Evolutionary conservation across 306 rosid genomes (phyloP).

Genomic region (Corylus americana): DNA sequence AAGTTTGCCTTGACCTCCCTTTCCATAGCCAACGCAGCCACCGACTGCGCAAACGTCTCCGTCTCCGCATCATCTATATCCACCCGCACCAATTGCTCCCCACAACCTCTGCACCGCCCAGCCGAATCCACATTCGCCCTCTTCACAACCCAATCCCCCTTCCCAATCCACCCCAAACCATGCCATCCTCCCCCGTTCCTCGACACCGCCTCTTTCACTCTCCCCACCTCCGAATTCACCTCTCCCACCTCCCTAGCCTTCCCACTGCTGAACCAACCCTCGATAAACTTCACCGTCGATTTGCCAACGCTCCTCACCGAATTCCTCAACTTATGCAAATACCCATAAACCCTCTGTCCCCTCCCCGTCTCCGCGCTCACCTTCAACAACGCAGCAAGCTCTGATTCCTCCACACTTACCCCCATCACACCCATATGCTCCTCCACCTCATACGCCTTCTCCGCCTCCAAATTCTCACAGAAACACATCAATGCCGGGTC

Average conservation of each 20-base stretch:
- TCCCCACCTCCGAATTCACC: slow-evolving; percentile 35
- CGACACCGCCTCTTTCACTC: slow-evolving; percentile 47
- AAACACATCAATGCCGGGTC: slow-evolving; percentile 72
- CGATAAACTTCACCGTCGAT: slow-evolving; percentile 52
- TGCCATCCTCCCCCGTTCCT: slow-evolving; percentile 96
- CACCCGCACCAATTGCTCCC: slow-evolving; percentile 63
- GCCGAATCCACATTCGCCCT: slow-evolving; percentile 40
- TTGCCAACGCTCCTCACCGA: slow-evolving; percentile 57
- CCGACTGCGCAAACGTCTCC: slow-evolving; percentile 58
- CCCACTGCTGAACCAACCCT: slow-evolving; percentile 67
- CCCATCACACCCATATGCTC: slow-evolving; percentile 52
- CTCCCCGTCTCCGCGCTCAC: slow-evolving; percentile 56
- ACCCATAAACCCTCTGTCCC: slow-evolving; percentile 64
- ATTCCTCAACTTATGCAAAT: slow-evolving; percentile 73
- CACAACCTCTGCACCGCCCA: slow-evolving; percentile 60
- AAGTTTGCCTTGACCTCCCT: slow-evolving; percentile 73
- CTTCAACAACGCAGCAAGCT: slow-evolving; percentile 64
- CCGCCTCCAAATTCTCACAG: slow-evolving; percentile 61
- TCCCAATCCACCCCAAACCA: slow-evolving; percentile 86
- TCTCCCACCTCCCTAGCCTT: slow-evolving; percentile 54
- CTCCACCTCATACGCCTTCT: slow-evolving; percentile 81
- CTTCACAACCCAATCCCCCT: slow-evolving; percentile 67
- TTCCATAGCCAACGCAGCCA: slow-evolving; percentile 73
- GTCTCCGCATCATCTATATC: slow-evolving; percentile 74
- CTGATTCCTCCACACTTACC: slow-evolving; percentile 62